Evolutionary conservation across 2,329 filamentous ascomycete species (phyloP).

Genomic region (Samsoniella hepiali): DNA sequence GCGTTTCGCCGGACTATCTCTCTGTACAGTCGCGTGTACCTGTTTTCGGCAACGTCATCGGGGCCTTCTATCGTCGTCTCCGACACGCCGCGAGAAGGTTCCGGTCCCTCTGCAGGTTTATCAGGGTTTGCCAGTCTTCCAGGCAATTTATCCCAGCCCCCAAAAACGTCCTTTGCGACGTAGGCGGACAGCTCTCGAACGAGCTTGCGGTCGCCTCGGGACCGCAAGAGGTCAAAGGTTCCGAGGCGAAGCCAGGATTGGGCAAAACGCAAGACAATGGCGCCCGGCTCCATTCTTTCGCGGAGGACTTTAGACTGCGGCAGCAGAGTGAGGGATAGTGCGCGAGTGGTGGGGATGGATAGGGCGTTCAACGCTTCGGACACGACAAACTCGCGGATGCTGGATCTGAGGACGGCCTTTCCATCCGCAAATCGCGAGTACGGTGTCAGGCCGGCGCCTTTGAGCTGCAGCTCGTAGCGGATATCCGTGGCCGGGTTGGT

Average conservation of each 20-base stretch:
- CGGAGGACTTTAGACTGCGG: constrained; percentile 70
- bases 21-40: constrained; percentile 82
- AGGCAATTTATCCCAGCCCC: constrained; percentile 82
- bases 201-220: constrained; percentile 72
- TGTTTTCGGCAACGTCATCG: constrained; percentile 69
- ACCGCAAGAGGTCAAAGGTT: constrained; percentile 90
- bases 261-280: constrained; percentile 88
- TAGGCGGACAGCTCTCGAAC: constrained; percentile 76
- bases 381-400: constrained; percentile 90
- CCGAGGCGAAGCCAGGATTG: constrained; percentile 89
- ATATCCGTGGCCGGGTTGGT: constrained; percentile 69
- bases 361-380: constrained; percentile 86
- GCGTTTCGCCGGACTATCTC: constrained; percentile 86
- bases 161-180: constrained; percentile 80
- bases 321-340: constrained; percentile 74
- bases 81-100: constrained; percentile 50
- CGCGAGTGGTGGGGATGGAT: constrained; percentile 80
- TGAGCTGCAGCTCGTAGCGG: constrained; percentile 88
- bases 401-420: constrained; percentile 86
- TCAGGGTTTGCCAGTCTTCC: constrained; percentile 52
- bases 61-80: constrained; percentile 64
- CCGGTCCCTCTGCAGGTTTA: constrained; percentile 41
- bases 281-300: constrained; percentile 82
- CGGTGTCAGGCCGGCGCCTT: constrained; percentile 88
- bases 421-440: constrained; percentile 97